A percentile compares a stretch with the other conserved stretches of the same genome.
These are phyloP conservation scores for Dillenia turbinata DNA, from an alignment of 164 flowering plant species.

Conservation along the genomic window DNA sequence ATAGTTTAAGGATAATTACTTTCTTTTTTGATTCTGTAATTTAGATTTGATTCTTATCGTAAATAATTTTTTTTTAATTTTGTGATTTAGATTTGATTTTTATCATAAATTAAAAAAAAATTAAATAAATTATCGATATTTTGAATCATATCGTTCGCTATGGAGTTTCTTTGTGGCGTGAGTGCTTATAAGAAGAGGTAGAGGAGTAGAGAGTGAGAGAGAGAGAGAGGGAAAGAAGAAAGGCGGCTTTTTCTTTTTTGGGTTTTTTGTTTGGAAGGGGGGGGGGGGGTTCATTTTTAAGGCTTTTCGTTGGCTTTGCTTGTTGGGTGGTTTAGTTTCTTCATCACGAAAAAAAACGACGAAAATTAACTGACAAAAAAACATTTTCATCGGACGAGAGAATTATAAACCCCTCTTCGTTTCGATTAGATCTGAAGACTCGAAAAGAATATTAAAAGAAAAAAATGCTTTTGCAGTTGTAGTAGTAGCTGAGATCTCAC, in stretches of 20 bases:
- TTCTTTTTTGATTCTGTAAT: too few species aligned
- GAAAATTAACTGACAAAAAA: slow-evolving; percentile 5
- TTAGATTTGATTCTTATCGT: too few species aligned
- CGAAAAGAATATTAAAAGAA: slow-evolving; percentile 1
- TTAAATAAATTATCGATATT: too few species aligned
- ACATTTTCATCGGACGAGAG: background rate
- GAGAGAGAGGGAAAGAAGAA: background rate
- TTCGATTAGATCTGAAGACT: slow-evolving; percentile 44
- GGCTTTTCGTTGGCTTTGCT: slow-evolving; percentile 23
- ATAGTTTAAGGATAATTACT: too few species aligned
- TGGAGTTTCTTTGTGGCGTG: background rate
- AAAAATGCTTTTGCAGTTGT: too few species aligned
- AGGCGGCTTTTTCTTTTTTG: background rate
- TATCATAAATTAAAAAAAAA: too few species aligned
- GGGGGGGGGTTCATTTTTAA: too few species aligned
- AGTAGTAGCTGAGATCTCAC: background rate
- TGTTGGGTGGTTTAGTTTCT: slow-evolving; percentile 16
- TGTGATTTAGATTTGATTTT: too few species aligned
- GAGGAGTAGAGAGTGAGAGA: too few species aligned
- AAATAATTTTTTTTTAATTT: too few species aligned
- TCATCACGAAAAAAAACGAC: slow-evolving; percentile 10
- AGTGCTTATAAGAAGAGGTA: slow-evolving; percentile 12
- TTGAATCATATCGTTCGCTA: too few species aligned
- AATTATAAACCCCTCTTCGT: slow-evolving; percentile 3
- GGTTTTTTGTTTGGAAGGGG: background rate